phyloP scores from a whole-genome alignment of 805 yeast genomes.

The Torulaspora indica region DNA sequence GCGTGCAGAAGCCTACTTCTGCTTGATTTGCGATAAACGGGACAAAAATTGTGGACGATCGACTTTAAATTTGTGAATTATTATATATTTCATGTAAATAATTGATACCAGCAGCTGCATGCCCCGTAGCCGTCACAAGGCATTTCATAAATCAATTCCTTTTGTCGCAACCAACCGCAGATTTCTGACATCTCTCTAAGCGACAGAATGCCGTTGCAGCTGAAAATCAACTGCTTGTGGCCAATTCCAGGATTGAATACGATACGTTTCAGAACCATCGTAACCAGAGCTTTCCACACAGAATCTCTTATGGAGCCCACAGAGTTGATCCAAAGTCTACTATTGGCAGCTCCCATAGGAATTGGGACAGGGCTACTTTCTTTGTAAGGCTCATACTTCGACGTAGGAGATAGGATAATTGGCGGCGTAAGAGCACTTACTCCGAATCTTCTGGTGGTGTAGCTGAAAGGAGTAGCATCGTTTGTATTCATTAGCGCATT shows the following conservation, averaged over 20 bases:
- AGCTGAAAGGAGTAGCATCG: slow-evolving; percentile 50
- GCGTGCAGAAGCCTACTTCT: slow-evolving; percentile 12
- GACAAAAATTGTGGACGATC: not conserved
- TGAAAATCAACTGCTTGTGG: slow-evolving; percentile 17
- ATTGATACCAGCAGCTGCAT: slow-evolving; percentile 26
- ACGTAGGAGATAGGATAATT: slow-evolving; percentile 49
- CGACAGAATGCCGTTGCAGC: slow-evolving; percentile 34
- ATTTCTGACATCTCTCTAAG: slow-evolving; percentile 38
- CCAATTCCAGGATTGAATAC: slow-evolving; percentile 55
- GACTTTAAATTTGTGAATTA: not conserved
- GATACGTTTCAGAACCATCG: slow-evolving; percentile 43
- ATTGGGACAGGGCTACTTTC: slow-evolving; percentile 35
- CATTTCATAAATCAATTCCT: slow-evolving; percentile 19
- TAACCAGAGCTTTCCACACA: slow-evolving; percentile 57
- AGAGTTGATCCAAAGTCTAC: slow-evolving; percentile 68
- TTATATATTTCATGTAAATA: slow-evolving; percentile 6
- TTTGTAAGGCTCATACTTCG: slow-evolving; percentile 8
- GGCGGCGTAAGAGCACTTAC: slow-evolving; percentile 55
- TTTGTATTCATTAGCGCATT: slow-evolving; percentile 54
- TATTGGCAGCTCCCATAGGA: slow-evolving; percentile 58
- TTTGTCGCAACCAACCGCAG: slow-evolving; percentile 44
- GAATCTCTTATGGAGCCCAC: slow-evolving; percentile 52
- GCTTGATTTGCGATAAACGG: slow-evolving; percentile 21
- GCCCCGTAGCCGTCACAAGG: slow-evolving; percentile 25
- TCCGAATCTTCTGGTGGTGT: slow-evolving; percentile 72